These are phyloP conservation scores for Penicillium atrosanguineum DNA, from an alignment of 495 filamentous ascomycete species.

Conservation along the genomic window DNA sequence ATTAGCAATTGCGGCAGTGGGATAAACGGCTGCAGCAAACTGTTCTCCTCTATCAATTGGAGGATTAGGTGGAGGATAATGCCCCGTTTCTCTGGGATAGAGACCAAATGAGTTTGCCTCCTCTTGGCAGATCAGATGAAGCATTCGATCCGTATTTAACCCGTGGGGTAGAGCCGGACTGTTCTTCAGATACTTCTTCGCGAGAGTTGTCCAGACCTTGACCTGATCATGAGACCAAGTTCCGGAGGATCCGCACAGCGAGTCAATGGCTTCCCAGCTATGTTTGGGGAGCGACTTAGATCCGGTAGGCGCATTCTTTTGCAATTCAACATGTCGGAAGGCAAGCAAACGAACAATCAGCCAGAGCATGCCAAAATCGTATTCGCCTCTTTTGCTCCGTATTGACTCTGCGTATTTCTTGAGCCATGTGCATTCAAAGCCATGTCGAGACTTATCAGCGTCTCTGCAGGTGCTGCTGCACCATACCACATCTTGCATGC, in stretches of 20 bases:
- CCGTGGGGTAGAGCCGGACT: slow-evolving; percentile 24
- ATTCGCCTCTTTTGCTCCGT: slow-evolving; percentile 35
- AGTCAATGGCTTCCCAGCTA: slow-evolving; percentile 33
- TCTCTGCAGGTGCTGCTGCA: slow-evolving; percentile 26
- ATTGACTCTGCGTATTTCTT: slow-evolving; percentile 27
- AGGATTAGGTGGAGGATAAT: slow-evolving; percentile 15
- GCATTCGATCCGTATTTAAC: slow-evolving; percentile 16
- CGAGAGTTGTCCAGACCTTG: slow-evolving; percentile 29
- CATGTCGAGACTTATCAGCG: slow-evolving; percentile 27
- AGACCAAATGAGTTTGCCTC: slow-evolving; percentile 44
- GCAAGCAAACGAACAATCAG: slow-evolving; percentile 39
- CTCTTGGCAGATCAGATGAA: slow-evolving; percentile 37
- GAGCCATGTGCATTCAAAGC: slow-evolving; percentile 39
- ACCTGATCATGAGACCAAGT: slow-evolving; percentile 37
- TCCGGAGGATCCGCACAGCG: slow-evolving; percentile 33
- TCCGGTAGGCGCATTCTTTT: not conserved
- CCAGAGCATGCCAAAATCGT: slow-evolving; percentile 43
- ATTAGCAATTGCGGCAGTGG: slow-evolving; percentile 36
- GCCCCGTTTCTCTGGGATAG: slow-evolving; percentile 39
- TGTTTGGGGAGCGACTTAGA: slow-evolving; percentile 8
- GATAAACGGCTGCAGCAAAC: slow-evolving; percentile 40
- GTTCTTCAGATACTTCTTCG: slow-evolving; percentile 36
- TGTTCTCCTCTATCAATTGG: slow-evolving; percentile 32
- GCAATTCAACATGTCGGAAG: slow-evolving; percentile 20
- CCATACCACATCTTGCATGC: slow-evolving; percentile 34